Conservation (phyloP, 1,284 basidiomycete genomes). For the Apiotrichum gamsii region DNA sequence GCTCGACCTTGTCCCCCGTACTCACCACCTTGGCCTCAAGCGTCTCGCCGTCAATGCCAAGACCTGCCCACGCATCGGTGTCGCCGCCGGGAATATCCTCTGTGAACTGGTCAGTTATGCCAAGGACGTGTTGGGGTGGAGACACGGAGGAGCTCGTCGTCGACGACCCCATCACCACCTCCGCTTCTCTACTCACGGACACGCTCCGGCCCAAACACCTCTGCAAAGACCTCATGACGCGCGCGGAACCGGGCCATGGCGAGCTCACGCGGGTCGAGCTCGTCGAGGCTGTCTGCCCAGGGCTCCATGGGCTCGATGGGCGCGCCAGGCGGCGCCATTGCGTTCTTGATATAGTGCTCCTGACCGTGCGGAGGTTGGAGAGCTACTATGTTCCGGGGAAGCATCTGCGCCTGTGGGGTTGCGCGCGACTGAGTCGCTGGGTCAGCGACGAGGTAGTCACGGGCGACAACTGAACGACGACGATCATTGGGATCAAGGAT, state of each 20-base stretch:
- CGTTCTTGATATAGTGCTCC: slow-evolving; percentile 32
- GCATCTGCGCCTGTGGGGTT: slow-evolving; percentile 7
- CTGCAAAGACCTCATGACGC: slow-evolving; percentile 39
- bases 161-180: too few relatives aligned
- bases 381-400: slow-evolving; percentile 4
- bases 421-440: background rate
- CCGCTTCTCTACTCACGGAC: slow-evolving; percentile 32
- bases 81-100: slow-evolving; percentile 10
- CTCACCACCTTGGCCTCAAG: slow-evolving; percentile 41
- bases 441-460: background rate
- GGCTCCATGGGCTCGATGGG: slow-evolving; percentile 24
- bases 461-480: too few relatives aligned
- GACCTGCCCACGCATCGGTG: slow-evolving; percentile 33
- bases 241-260: slow-evolving; percentile 40
- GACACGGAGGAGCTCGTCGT: too few relatives aligned
- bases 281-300: slow-evolving; percentile 42
- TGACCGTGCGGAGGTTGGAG: slow-evolving; percentile 1
- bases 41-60: slow-evolving; percentile 32
- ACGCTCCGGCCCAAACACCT: slow-evolving; percentile 41
- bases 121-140: too few relatives aligned
- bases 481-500: too few relatives aligned
- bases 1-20: too few relatives aligned
- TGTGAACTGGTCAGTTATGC: background rate
- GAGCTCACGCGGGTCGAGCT: slow-evolving; percentile 39
- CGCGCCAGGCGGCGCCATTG: slow-evolving; percentile 10